Evolutionary conservation across 805 yeast species (phyloP).

Genomic region (Candida multigemmis): DNA sequence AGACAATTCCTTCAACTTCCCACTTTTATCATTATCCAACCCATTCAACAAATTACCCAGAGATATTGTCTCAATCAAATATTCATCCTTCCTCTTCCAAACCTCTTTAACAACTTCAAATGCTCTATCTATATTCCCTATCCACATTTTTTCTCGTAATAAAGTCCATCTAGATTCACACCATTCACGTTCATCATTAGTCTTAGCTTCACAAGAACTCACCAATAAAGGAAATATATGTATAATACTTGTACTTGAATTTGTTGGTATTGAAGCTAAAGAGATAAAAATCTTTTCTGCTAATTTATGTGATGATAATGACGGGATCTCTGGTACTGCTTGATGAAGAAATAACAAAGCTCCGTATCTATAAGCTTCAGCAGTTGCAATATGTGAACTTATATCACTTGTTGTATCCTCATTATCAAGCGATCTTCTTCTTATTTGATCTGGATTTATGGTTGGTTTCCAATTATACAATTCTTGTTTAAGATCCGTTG

Average conservation of each 20-base stretch:
- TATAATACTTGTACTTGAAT: conserved; percentile 45
- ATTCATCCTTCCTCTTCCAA: conserved; percentile 54
- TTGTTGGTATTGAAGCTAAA: conserved; percentile 53
- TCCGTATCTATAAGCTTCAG: conserved; percentile 59
- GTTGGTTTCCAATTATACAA: conserved; percentile 51
- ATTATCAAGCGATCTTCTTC: conserved; percentile 4
- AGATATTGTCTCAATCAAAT: conserved; percentile 6
- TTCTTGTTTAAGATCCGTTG: conserved; percentile 45
- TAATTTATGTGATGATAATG: conserved; percentile 40
- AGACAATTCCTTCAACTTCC: conserved; percentile 15
- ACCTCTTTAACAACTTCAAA: conserved; percentile 64
- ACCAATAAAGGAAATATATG: conserved; percentile 61
- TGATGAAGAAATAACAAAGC: conserved; percentile 55
- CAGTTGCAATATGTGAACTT: conserved; percentile 55
- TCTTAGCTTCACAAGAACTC: conserved; percentile 57
- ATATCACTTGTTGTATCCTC: conserved; percentile 30
- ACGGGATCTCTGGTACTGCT: conserved; percentile 63
- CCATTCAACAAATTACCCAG: too few species aligned
- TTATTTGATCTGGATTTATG: conserved; percentile 17
- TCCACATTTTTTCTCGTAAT: conserved; percentile 46
- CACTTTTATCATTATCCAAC: conserved; percentile 9
- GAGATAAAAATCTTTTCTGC: conserved; percentile 54
- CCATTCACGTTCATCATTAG: conserved; percentile 55
- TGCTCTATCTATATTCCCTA: conserved; percentile 59
- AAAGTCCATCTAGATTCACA: conserved; percentile 49